Percentiles rank a stretch among this genome's conserved stretches.
Evolutionary conservation across 2,329 filamentous ascomycete species (phyloP).

Genomic region (Colletotrichum incanum): DNA sequence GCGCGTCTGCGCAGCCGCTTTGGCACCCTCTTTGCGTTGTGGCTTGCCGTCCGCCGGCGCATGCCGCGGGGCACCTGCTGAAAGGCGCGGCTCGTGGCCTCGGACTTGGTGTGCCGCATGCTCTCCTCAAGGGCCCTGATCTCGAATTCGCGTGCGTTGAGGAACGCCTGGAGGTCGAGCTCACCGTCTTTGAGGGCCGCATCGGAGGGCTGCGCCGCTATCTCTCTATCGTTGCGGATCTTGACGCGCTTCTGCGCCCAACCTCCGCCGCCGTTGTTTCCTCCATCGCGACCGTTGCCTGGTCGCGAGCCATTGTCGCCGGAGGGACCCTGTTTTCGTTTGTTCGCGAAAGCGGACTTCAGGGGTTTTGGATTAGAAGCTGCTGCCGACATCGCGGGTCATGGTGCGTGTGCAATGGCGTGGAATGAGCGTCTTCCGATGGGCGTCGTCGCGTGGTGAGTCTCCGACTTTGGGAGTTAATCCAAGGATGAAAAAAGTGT

Average conservation of each 20-base stretch:
- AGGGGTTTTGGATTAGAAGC: slow-evolving; percentile 22
- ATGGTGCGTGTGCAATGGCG: slow-evolving; percentile 24
- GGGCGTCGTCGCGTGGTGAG: slow-evolving; percentile 33
- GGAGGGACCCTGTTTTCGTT: slow-evolving; percentile 49
- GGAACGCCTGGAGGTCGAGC: slow-evolving; percentile 87
- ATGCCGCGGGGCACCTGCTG: slow-evolving; percentile 90
- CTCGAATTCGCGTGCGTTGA: slow-evolving; percentile 89
- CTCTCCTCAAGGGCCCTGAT: slow-evolving; percentile 88
- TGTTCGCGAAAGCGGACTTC: slow-evolving; percentile 43
- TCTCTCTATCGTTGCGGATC: slow-evolving; percentile 63
- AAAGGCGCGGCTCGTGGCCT: slow-evolving; percentile 81
- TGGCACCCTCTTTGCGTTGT: slow-evolving; percentile 93
- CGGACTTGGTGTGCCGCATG: slow-evolving; percentile 80
- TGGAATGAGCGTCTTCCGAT: neutral
- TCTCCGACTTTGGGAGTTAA: neutral
- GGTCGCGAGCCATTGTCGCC: slow-evolving; percentile 46
- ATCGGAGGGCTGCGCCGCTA: slow-evolving; percentile 66
- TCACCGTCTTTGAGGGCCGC: slow-evolving; percentile 78
- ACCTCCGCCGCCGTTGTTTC: slow-evolving; percentile 41
- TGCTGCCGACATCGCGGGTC: slow-evolving; percentile 40
- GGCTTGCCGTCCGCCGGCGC: slow-evolving; percentile 90
- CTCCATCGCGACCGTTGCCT: slow-evolving; percentile 46
- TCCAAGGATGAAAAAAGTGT: slow-evolving; percentile 24
- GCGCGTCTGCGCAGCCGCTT: slow-evolving; percentile 81
- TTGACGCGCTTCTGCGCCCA: slow-evolving; percentile 61